Percentiles rank a stretch among this genome's conserved stretches.
Evolutionary conservation across 805 yeast species (phyloP).

Genomic region (Yamadazyma kitorensis): DNA sequence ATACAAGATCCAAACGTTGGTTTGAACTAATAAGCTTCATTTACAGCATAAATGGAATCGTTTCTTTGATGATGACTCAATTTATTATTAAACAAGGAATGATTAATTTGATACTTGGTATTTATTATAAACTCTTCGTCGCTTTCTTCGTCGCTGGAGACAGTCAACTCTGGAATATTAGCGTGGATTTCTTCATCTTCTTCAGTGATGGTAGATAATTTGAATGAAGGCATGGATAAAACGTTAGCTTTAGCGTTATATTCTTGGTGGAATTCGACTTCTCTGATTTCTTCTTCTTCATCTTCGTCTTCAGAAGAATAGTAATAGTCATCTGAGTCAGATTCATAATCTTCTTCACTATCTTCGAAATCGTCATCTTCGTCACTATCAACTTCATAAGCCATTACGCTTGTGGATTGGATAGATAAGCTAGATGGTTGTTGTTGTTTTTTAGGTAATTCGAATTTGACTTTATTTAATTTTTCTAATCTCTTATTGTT

Average conservation of each 20-base stretch:
- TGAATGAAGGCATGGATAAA: background rate
- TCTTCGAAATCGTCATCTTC: too few relatives aligned
- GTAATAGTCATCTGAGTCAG: conserved; percentile 20
- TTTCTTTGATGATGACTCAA: conserved; percentile 21
- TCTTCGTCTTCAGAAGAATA: conserved; percentile 19
- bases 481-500: conserved; percentile 23
- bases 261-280: conserved; percentile 2
- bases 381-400: conserved; percentile 34
- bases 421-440: conserved; percentile 5
- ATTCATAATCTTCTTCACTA: conserved; percentile 20
- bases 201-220: conserved; percentile 8
- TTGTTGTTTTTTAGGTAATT: conserved; percentile 13
- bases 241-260: background rate
- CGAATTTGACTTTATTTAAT: conserved; percentile 12
- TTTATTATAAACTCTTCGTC: conserved; percentile 5
- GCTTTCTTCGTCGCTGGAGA: conserved; percentile 9
- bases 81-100: conserved; percentile 11
- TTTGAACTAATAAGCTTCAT: conserved; percentile 36
- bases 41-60: conserved; percentile 37
- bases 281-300: conserved; percentile 12
- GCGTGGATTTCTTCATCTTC: too few relatives aligned
- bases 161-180: conserved; percentile 12
- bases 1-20: conserved; percentile 3
- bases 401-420: conserved; percentile 31
- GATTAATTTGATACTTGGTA: conserved; percentile 3